A percentile compares a stretch with the other conserved stretches of the same genome.
phyloP scores from a whole-genome alignment of 495 filamentous ascomycete species.

The Neurospora discreta region DNA sequence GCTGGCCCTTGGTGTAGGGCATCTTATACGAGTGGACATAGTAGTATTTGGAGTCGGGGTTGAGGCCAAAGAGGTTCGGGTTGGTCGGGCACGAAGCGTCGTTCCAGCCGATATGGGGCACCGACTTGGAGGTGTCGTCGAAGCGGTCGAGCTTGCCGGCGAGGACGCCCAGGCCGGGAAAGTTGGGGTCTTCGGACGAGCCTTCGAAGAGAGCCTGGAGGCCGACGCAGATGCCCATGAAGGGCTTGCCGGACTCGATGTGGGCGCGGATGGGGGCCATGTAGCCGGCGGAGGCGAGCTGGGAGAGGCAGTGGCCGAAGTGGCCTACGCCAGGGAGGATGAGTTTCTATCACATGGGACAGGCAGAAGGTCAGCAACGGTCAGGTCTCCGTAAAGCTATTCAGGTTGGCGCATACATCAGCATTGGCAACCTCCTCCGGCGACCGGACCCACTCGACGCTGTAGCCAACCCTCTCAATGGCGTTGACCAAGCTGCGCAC shows the following conservation, averaged over 20 bases:
- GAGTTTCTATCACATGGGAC: slow-evolving; percentile 47
- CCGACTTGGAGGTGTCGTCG: slow-evolving; percentile 65
- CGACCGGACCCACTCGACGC: slow-evolving; percentile 80
- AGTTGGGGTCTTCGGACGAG: slow-evolving; percentile 62
- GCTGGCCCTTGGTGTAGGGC: slow-evolving; percentile 55
- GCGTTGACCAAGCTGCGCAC: slow-evolving; percentile 92
- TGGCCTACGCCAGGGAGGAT: slow-evolving; percentile 95
- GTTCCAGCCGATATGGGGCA: slow-evolving; percentile 98
- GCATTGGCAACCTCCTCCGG: slow-evolving; percentile 76
- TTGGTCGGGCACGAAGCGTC: slow-evolving; percentile 48
- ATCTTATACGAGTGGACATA: slow-evolving; percentile 94
- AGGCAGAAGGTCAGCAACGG: neutral
- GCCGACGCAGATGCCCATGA: slow-evolving; percentile 97
- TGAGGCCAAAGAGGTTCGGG: slow-evolving; percentile 59
- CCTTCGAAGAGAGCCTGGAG: slow-evolving; percentile 81
- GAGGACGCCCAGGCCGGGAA: slow-evolving; percentile 64
- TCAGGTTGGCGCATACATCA: slow-evolving; percentile 44
- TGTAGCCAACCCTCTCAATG: slow-evolving; percentile 86
- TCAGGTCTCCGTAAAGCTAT: neutral
- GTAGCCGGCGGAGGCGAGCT: slow-evolving; percentile 70
- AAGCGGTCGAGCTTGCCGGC: slow-evolving; percentile 64
- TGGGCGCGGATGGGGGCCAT: slow-evolving; percentile 66
- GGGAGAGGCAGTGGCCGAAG: slow-evolving; percentile 88
- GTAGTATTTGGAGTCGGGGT: slow-evolving; percentile 84
- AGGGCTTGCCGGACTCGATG: slow-evolving; percentile 80